phyloP scores from a whole-genome alignment of 768 basidiomycete genomes.

The Rhodotorula babjevae region DNA sequence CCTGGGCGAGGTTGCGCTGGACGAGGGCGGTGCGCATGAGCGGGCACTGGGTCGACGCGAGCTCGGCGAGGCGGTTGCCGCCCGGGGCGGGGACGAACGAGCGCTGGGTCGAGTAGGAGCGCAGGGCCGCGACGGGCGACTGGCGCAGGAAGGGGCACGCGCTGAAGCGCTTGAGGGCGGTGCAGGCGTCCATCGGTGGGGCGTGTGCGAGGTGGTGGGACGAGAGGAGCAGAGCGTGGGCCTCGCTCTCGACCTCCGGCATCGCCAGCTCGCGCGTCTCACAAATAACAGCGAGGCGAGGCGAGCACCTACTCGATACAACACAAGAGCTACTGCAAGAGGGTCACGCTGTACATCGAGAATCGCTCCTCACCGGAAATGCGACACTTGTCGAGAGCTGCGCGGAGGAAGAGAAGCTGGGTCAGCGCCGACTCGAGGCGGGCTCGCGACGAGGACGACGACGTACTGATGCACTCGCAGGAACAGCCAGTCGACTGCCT shows the following conservation, averaged over 20 bases:
- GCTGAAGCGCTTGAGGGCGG: slow-evolving; percentile 27
- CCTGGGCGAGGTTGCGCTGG: neutral
- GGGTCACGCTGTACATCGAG: neutral
- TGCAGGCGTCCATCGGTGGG: neutral
- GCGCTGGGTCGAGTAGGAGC: slow-evolving; percentile 14
- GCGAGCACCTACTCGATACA: neutral
- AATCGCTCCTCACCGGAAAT: neutral
- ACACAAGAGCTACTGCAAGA: neutral
- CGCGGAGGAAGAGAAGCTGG: neutral
- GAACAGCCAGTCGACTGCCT: slow-evolving; percentile 91
- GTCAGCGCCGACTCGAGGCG: too few relatives aligned
- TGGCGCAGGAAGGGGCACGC: slow-evolving; percentile 39
- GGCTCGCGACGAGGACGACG: too few relatives aligned
- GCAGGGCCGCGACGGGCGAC: slow-evolving; percentile 17
- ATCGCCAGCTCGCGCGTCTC: neutral
- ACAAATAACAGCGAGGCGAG: neutral
- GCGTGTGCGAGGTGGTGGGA: neutral
- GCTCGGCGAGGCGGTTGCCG: slow-evolving; percentile 20
- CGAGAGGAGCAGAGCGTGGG: neutral
- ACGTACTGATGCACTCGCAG: slow-evolving; percentile 38
- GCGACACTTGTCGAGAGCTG: slow-evolving; percentile 14
- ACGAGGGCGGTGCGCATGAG: slow-evolving; percentile 27
- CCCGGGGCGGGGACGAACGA: neutral
- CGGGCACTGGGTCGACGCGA: slow-evolving; percentile 31
- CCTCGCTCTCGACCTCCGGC: neutral